phyloP scores from a whole-genome alignment of 345 rosid genomes.

The Hirschfeldia incana region DNA sequence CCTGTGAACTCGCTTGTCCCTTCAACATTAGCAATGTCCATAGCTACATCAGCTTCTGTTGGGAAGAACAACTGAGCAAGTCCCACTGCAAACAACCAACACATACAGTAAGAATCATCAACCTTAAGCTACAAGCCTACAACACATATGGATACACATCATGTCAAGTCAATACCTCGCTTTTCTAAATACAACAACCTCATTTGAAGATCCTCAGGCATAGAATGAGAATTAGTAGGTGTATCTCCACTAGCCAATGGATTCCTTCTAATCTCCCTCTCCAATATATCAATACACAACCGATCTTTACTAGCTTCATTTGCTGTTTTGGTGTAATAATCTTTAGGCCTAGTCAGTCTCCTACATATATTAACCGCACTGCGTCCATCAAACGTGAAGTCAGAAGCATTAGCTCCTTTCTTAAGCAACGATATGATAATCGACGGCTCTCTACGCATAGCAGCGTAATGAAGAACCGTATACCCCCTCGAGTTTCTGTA shows the following conservation, averaged over 20 bases:
- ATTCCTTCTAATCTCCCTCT: conserved; percentile 78
- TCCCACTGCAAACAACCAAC: conserved; percentile 57
- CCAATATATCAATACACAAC: conserved; percentile 80
- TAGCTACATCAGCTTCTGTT: conserved; percentile 86
- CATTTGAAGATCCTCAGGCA: conserved; percentile 83
- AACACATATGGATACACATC: neutral
- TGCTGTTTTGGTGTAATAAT: conserved; percentile 67
- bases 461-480: conserved; percentile 85
- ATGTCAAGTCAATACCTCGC: conserved; percentile 56
- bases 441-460: conserved; percentile 81
- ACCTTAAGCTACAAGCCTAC: neutral
- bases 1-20: conserved; percentile 70
- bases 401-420: conserved; percentile 75
- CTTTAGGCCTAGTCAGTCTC: conserved; percentile 84
- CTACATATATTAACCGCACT: conserved; percentile 84
- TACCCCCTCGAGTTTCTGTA: conserved; percentile 71
- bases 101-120: conserved; percentile 13
- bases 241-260: conserved; percentile 56
- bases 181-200: conserved; percentile 87
- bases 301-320: conserved; percentile 79
- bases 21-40: conserved; percentile 81
- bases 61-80: conserved; percentile 88
- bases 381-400: conserved; percentile 69
- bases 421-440: conserved; percentile 65
- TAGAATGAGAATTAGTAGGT: conserved; percentile 51